Evolutionary conservation across 192 early-diverging fungal species (phyloP).

Genomic region (Chytriomyces sp.): DNA sequence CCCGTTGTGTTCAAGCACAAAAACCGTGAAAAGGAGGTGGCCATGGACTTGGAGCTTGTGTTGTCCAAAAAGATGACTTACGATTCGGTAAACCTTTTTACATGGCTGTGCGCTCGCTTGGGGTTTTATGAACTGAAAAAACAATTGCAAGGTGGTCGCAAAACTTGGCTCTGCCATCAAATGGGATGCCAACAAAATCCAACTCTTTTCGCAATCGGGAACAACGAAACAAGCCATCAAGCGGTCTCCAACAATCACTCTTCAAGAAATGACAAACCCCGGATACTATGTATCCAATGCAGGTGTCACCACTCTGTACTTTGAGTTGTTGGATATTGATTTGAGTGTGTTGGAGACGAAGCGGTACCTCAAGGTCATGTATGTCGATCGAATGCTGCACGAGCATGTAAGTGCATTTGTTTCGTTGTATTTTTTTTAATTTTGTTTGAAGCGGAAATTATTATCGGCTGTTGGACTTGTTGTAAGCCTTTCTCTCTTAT

Average conservation of each 20-base stretch:
- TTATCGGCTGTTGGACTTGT: background rate
- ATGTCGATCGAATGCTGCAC: constrained; percentile 56
- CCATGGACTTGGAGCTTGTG: constrained; percentile 54
- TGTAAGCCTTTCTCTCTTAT: constrained; percentile 7
- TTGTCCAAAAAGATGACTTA: constrained; percentile 72
- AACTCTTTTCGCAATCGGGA: constrained; percentile 59
- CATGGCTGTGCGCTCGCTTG: too few relatives aligned
- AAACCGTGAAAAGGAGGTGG: constrained; percentile 44
- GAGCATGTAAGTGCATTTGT: constrained; percentile 3
- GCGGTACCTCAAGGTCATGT: constrained; percentile 70
- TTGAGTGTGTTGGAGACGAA: constrained; percentile 84
- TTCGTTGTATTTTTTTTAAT: background rate
- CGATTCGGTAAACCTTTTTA: constrained; percentile 43
- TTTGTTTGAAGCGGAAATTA: too few relatives aligned
- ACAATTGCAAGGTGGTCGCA: constrained; percentile 55
- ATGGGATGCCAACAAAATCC: constrained; percentile 74
- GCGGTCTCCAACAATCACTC: constrained; percentile 53
- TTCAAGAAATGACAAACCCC: constrained; percentile 60
- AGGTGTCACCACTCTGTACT: constrained; percentile 63
- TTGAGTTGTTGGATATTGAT: constrained; percentile 81
- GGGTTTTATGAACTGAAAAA: constrained; percentile 2
- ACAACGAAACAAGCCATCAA: constrained; percentile 43
- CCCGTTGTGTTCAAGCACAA: constrained; percentile 74
- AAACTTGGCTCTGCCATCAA: constrained; percentile 65
- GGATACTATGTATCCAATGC: constrained; percentile 21